phyloP scores from a whole-genome alignment of 2,329 filamentous ascomycete species.

The Xylariaceae sp. region DNA sequence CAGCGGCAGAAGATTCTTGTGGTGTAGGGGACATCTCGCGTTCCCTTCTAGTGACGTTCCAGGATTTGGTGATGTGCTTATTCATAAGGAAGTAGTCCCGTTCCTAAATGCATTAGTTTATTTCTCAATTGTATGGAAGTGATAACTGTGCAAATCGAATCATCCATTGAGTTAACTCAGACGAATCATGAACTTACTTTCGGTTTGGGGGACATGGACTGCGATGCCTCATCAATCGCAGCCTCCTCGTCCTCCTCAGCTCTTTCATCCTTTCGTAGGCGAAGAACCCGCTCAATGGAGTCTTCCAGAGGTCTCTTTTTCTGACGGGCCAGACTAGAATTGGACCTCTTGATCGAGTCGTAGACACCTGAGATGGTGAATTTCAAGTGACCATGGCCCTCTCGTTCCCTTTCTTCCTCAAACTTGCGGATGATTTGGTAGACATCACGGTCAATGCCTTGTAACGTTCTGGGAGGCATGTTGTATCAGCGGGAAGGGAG shows the following conservation, averaged over 20 bases:
- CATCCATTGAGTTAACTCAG: not conserved
- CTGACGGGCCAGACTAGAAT: conserved; percentile 78
- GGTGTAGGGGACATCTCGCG: conserved; percentile 10
- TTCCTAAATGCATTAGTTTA: conserved; percentile 18
- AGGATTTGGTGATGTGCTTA: conserved; percentile 37
- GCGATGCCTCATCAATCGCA: conserved; percentile 21
- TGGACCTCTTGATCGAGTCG: conserved; percentile 76
- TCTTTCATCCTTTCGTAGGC: conserved; percentile 63
- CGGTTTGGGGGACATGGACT: conserved; percentile 21
- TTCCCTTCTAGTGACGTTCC: conserved; percentile 29
- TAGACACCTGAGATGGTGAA: conserved; percentile 64
- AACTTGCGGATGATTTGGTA: conserved; percentile 77
- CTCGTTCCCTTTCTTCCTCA: conserved; percentile 58
- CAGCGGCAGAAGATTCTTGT: conserved; percentile 15
- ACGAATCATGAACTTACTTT: too few species aligned
- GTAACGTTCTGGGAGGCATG: conserved; percentile 7
- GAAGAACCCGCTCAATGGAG: conserved; percentile 76
- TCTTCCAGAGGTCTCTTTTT: conserved; percentile 81
- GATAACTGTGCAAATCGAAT: not conserved
- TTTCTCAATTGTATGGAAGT: not conserved
- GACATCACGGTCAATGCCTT: conserved; percentile 58
- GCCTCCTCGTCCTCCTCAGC: conserved; percentile 41
- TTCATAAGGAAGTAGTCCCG: conserved; percentile 33
- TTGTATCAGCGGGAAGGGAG: too few species aligned
- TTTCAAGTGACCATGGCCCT: conserved; percentile 27